These are phyloP conservation scores for Lodderomyces metapsilosis DNA, from an alignment of 1,139 yeast genomes.

Conservation along the genomic window DNA sequence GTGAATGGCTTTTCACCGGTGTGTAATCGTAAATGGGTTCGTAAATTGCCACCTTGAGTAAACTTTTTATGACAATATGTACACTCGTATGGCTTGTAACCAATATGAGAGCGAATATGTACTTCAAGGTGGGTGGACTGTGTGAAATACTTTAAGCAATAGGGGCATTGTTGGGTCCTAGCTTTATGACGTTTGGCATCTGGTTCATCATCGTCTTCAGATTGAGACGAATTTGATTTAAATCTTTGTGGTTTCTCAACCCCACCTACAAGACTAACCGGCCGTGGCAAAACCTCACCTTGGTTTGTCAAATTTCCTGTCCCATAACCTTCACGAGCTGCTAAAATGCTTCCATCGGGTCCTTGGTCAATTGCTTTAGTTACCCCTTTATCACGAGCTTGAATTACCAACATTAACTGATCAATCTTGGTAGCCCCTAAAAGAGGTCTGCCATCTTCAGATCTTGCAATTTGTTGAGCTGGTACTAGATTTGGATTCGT, in stretches of 20 bases:
- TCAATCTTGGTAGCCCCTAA: conserved; percentile 88
- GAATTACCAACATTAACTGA: conserved; percentile 84
- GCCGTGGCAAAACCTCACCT: conserved; percentile 50
- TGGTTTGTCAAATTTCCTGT: conserved; percentile 29
- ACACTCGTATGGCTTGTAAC: conserved; percentile 79
- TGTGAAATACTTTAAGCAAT: conserved; percentile 67
- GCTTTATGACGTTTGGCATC: conserved; percentile 28
- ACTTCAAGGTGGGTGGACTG: conserved; percentile 79
- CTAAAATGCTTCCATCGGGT: conserved; percentile 56
- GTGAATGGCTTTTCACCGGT: conserved; percentile 89
- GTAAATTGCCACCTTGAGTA: conserved; percentile 88
- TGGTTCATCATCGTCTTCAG: conserved; percentile 14
- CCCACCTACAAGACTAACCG: conserved; percentile 75
- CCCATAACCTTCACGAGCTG: conserved; percentile 58
- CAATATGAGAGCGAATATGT: conserved; percentile 75
- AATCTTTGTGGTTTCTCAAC: conserved; percentile 62
- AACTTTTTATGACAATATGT: conserved; percentile 75
- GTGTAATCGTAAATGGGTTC: conserved; percentile 84
- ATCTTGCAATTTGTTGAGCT: conserved; percentile 44
- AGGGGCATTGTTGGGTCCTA: conserved; percentile 65
- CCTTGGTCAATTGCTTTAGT: conserved; percentile 60
- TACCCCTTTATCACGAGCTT: conserved; percentile 77
- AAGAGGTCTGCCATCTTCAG: conserved; percentile 63
- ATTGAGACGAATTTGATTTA: conserved; percentile 12
- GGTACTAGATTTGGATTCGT: conserved; percentile 30